Evolutionary conservation across 176 grass and related monocot genomes (phyloP), one percentile per base, ranked within the genome.

Genomic region (Alloteropsis semialata): DNA sequence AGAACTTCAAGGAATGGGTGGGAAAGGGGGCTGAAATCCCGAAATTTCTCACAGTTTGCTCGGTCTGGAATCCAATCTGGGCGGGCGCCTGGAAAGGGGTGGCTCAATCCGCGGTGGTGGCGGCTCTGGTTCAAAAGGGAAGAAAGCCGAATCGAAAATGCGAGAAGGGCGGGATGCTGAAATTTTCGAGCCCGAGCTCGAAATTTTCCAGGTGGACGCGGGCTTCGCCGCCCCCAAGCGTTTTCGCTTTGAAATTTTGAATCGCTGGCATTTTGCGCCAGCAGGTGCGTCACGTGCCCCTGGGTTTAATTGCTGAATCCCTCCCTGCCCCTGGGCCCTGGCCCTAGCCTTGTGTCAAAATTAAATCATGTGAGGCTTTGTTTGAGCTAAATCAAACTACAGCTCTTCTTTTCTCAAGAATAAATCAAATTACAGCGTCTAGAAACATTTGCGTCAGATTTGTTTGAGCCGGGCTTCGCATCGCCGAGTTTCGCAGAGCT

Each of bases 11-110:
- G 38, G 48, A 73, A 76, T 41, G 34, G 54, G 59, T 4, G 64
- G 63, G 22, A 19, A 80, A 67, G 22, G 33, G 54, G 21, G 19
- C 46, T 5, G 12, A 58, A 69, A 75, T 56, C 63, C 3, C 2
- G 22, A 77, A 73, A 48, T 73, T 41, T 18, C 78, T 82, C 83
- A 78, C 83, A 27, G 71, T 77, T 86, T 72, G 65, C 37, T 72
- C 65, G 5, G 22, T 2, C 13, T 22, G 61, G 39, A 37, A 14
- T 63, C 64, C 29, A 34, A 55, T 57, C 83, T 28, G 5, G 45
- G 78, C 57, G 65, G 55, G 34, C 34, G 34, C 34, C 34, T 16
- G 48, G 48, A 50, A 18, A 19, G 17, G 53, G 42, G 36, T 57
- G 25, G 12, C 16, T 58, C 27, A 22, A 54, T 5, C 51, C n/a